Evolutionary conservation across 2,329 filamentous ascomycete species (phyloP), one percentile per base, ranked within the genome.

Genomic region (Fusarium drepaniforme): DNA sequence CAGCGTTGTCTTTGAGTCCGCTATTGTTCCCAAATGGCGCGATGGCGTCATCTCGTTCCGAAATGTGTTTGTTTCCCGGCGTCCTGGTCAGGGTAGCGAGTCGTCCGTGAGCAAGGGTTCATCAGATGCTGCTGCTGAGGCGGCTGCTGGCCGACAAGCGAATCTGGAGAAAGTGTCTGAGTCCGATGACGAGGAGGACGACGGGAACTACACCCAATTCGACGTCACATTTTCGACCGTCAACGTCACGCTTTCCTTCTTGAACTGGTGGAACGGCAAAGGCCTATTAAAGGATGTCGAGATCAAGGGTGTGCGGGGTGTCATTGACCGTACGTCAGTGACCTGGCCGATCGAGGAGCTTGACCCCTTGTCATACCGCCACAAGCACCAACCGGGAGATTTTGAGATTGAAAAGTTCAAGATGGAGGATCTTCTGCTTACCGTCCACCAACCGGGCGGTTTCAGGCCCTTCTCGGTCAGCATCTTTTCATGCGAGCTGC

Each of bases 181-280:
- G 35, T 51, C 25, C 15, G 25, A 51, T 9, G 46, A 30, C 16
- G 83, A 85, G 2, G 81, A 83, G 42, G 96, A 98, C 80, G 96
- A 98, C 80, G 95, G 94, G 21, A 99, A 99, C 81, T 99, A 98
- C 82, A 98, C 96, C 0, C 97, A 99, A 77, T 99, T 98, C 78
- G 97, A 99, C 80, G 87, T 99, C 18, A 98, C 95, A 0, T 94
- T 99, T 69, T 94, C 97, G 73, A 97, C 94, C 1, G 94, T 99
- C 72, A 98, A 99, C 80, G 96, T 99, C 49, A 98, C 96, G 0
- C 83, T 99, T 30, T 99, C 97, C 0, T 98, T 99, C 78, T 89
- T 95, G n/a, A 98, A 98, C 81, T 99, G 97, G 97, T 97, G 97
- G 91, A 98, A 98, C 78, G 96, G 97, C 25, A 98, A 96, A 82